These are phyloP conservation scores for Cercospora sojina DNA, from an alignment of 2,329 filamentous ascomycete species.

Conservation along the genomic window DNA sequence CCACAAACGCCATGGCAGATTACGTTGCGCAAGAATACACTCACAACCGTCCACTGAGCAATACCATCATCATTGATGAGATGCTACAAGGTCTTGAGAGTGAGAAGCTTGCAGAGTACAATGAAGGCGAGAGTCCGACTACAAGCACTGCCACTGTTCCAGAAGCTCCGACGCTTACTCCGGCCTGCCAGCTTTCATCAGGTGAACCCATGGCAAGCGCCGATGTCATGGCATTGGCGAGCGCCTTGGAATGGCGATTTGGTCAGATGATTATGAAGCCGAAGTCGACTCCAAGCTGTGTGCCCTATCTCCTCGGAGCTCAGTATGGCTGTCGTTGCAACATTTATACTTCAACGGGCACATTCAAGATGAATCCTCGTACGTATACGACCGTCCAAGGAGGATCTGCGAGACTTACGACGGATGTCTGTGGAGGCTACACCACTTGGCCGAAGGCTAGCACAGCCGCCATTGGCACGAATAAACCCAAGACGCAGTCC, in stretches of 20 bases:
- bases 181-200: not conserved
- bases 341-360: not conserved
- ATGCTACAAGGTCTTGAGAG: constrained; percentile 3
- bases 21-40: not conserved
- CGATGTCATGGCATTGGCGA: not conserved
- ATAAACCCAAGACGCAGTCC: not conserved
- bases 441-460: not conserved
- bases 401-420: not conserved
- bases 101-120: constrained; percentile 7
- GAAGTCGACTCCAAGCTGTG: not conserved
- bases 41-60: not conserved
- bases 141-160: not conserved
- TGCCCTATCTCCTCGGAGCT: not conserved
- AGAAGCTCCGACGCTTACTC: constrained; percentile 5
- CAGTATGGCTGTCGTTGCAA: not conserved
- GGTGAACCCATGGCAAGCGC: not conserved
- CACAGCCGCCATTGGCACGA: not conserved
- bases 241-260: not conserved
- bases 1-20: constrained; percentile 2
- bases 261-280: constrained; percentile 3
- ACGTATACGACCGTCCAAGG: not conserved
- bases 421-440: not conserved
- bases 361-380: not conserved
- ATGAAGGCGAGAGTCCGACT: not conserved
- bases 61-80: constrained; percentile 4